Conservation (phyloP, 352 stramenopile species). For the Phytopythium cucurbitacearum region DNA sequence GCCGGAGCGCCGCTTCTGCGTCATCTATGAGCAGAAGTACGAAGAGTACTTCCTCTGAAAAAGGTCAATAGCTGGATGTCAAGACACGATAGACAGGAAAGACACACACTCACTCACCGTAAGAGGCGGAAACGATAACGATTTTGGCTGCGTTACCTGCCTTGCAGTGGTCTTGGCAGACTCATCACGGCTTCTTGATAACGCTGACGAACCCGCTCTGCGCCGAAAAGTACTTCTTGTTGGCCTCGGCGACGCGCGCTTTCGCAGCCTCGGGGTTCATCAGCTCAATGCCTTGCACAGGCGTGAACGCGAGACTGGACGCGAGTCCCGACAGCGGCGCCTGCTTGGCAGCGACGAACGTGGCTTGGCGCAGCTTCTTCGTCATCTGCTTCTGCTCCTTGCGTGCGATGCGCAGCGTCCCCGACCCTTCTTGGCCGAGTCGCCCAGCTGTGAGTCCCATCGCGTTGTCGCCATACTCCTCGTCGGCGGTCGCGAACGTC, state of each 20-base stretch:
- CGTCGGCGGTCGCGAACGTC: conserved; percentile 90
- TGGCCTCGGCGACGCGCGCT: conserved; percentile 89
- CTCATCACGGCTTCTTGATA: conserved; percentile 62
- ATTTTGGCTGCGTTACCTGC: not conserved
- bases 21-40: conserved; percentile 71
- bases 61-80: not conserved
- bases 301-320: conserved; percentile 97
- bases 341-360: conserved; percentile 58
- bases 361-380: conserved; percentile 92
- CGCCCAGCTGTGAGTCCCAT: conserved; percentile 96
- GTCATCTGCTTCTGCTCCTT: conserved; percentile 91
- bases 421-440: conserved; percentile 86
- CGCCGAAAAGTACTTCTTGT: conserved; percentile 97
- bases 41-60: conserved; percentile 42
- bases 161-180: not conserved
- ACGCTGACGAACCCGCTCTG: conserved; percentile 95
- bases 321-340: conserved; percentile 85
- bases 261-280: conserved; percentile 96
- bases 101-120: not conserved
- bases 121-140: too few species aligned
- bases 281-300: conserved; percentile 95
- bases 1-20: conserved; percentile 37
- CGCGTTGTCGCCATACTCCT: conserved; percentile 97
- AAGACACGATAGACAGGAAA: not conserved
- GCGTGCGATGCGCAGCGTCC: conserved; percentile 78